phyloP scores from a whole-genome alignment of 768 basidiomycete species.

The Auricularia sp. region DNA sequence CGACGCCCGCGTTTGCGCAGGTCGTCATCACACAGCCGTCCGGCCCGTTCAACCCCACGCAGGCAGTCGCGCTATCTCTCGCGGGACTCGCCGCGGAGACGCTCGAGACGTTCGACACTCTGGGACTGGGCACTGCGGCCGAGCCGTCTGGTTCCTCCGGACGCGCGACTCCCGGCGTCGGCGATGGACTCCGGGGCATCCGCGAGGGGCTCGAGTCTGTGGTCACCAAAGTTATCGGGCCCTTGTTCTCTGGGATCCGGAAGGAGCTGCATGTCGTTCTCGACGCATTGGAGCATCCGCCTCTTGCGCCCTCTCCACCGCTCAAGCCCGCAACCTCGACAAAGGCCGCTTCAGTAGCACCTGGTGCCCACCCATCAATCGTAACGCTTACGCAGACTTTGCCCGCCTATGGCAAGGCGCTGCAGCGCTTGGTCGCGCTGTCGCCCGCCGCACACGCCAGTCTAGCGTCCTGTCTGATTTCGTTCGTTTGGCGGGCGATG shows the following conservation, averaged over 20 bases:
- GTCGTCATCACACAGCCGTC: conserved; percentile 36
- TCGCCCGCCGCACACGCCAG: conserved; percentile 45
- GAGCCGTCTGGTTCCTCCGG: background rate
- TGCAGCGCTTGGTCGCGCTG: conserved; percentile 35
- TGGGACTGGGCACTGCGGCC: conserved; percentile 36
- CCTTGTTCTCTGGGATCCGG: conserved; percentile 51
- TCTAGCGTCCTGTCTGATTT: conserved; percentile 63
- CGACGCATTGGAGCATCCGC: conserved; percentile 45
- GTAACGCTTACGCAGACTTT: conserved; percentile 44
- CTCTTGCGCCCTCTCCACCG: conserved; percentile 3
- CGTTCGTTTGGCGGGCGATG: conserved; percentile 61
- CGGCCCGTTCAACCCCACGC: conserved; percentile 48
- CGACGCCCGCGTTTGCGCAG: conserved; percentile 43
- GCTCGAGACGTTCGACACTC: conserved; percentile 56
- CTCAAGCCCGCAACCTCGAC: conserved; percentile 4
- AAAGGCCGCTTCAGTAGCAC: background rate
- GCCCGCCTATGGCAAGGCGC: conserved; percentile 48
- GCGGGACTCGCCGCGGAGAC: conserved; percentile 66
- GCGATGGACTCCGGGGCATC: conserved; percentile 57
- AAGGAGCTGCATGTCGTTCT: conserved; percentile 50
- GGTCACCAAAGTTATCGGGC: conserved; percentile 54
- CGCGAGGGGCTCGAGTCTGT: conserved; percentile 64
- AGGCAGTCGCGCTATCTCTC: conserved; percentile 60
- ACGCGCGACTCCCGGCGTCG: conserved; percentile 9
- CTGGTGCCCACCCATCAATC: conserved; percentile 45